A percentile compares a stretch with the other conserved stretches of the same genome.
These are phyloP conservation scores for Boletus mariae DNA, from an alignment of 1,284 basidiomycete species.

Conservation along the genomic window DNA sequence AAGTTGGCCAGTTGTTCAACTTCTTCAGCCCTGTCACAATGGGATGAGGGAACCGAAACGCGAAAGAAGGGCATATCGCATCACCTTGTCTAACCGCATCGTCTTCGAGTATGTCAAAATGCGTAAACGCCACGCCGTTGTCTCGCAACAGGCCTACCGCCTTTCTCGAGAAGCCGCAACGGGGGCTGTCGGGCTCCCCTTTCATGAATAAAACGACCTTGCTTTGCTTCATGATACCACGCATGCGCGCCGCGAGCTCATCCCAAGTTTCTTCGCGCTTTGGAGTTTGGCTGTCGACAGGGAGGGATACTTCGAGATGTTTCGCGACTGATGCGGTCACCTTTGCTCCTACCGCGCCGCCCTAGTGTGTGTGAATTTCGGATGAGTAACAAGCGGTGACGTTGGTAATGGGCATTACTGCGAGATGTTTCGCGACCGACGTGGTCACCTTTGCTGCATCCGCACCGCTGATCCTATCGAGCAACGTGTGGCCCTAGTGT, in stretches of 20 bases:
- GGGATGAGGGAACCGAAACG: slow-evolving; percentile 47
- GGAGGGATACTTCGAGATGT: slow-evolving; percentile 37
- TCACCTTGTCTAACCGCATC: slow-evolving; percentile 56
- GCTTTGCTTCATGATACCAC: slow-evolving; percentile 64
- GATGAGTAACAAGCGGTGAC: slow-evolving; percentile 1
- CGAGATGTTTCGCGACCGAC: too few relatives aligned
- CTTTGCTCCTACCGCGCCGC: slow-evolving; percentile 45
- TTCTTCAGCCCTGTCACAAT: slow-evolving; percentile 52
- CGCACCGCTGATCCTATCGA: slow-evolving; percentile 79
- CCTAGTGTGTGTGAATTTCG: slow-evolving; percentile 45
- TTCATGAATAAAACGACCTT: slow-evolving; percentile 97
- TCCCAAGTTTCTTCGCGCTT: slow-evolving; percentile 56
- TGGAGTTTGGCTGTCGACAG: slow-evolving; percentile 31
- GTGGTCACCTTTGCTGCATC: slow-evolving; percentile 68
- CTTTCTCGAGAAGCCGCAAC: slow-evolving; percentile 92
- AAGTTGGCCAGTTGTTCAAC: slow-evolving; percentile 93
- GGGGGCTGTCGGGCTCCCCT: slow-evolving; percentile 79
- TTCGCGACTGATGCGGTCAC: slow-evolving; percentile 63
- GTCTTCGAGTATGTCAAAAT: slow-evolving; percentile 90
- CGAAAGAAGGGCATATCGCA: not conserved
- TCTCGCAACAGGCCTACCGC: slow-evolving; percentile 83
- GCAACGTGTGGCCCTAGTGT: slow-evolving; percentile 82
- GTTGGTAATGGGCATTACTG: not conserved
- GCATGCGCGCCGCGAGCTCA: slow-evolving; percentile 62
- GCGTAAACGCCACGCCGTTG: slow-evolving; percentile 73